These are phyloP conservation scores for Asterophora parasitica DNA, from an alignment of 768 basidiomycete species.

Conservation along the genomic window DNA sequence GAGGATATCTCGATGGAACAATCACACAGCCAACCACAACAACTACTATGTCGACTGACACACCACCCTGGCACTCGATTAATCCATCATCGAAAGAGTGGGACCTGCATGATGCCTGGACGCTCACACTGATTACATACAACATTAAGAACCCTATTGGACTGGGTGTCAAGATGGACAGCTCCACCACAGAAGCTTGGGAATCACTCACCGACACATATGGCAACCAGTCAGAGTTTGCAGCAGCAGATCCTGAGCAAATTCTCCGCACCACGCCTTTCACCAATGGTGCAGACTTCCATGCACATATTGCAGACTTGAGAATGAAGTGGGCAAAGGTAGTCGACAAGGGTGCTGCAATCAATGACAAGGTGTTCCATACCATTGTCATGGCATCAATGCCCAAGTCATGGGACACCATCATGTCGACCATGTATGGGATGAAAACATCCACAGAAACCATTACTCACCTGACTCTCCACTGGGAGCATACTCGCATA, in stretches of 20 bases:
- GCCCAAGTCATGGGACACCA: conserved; percentile 18
- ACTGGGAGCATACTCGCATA: not conserved
- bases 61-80: not conserved
- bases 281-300: conserved; percentile 11
- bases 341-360: conserved; percentile 11
- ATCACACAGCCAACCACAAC: not conserved
- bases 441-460: conserved; percentile 7
- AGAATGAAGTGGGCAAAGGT: conserved; percentile 12
- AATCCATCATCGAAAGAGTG: not conserved
- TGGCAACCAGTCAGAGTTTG: conserved; percentile 8
- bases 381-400: conserved; percentile 18
- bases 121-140: not conserved
- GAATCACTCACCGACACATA: conserved; percentile 12
- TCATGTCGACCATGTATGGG: conserved; percentile 14
- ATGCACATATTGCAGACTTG: conserved; percentile 13
- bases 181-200: conserved; percentile 15
- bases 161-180: conserved; percentile 14
- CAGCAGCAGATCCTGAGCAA: conserved; percentile 8
- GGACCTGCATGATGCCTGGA: conserved; percentile 4
- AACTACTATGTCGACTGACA: not conserved
- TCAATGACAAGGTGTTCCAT: conserved; percentile 15
- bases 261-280: conserved; percentile 10
- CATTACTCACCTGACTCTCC: conserved; percentile 6
- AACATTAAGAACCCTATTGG: conserved; percentile 18
- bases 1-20: not conserved